Base-by-base conservation (phyloP, 2,329 filamentous ascomycete species). In the Zopfia rhizophila region DNA sequence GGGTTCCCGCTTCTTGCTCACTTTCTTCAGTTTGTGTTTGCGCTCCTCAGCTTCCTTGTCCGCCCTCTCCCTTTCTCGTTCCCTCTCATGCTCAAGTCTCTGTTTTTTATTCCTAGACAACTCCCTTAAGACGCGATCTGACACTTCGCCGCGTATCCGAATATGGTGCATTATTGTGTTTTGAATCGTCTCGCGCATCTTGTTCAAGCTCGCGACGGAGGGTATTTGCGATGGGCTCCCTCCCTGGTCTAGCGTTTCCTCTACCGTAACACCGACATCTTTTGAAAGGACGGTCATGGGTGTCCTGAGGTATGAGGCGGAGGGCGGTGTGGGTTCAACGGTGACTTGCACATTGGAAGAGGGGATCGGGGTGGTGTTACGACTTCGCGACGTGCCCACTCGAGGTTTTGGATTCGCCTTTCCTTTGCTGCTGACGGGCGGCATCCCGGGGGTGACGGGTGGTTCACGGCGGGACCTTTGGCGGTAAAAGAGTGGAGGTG, bases 1-100 rank as follows among this genome's bases (percentile, higher is more conserved):
- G 7, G 83, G 79, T 47, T 87, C 89, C 73, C 91, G 91, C 68
- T 89, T 86, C 76, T 90, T 91, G 79, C 90, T 91, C 55, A 88
- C 81, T 69, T 92, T 71, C 56, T 74, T 73, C 37, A 71, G 52
- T 57, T 72, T 72, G 53, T 68, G 66, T 24, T 67, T 69, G 52
- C 81, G 76, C 36, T 84, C 79, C 45, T 79, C 77, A 64, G 51
- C 70, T 62, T 69, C 78, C 66, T 66, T 77, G 60, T 78, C 78
- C 48, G 74, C 72, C 45, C 76, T 69, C 53, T 83, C 75, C 55
- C 68, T 75, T 67, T 81, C 72, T 40, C 72, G 75, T 68, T 77
- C 75, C 40, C 74, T 75, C 62, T 79, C 78, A 25, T 82, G 80
- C 43, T 84, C 78, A 33, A 76, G 69, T 28, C 80, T 74, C 48